Evolutionary conservation across 2,329 filamentous ascomycete genomes (phyloP), one percentile per base, ranked within the genome.

Genomic region (Metarhizium anisopliae): DNA sequence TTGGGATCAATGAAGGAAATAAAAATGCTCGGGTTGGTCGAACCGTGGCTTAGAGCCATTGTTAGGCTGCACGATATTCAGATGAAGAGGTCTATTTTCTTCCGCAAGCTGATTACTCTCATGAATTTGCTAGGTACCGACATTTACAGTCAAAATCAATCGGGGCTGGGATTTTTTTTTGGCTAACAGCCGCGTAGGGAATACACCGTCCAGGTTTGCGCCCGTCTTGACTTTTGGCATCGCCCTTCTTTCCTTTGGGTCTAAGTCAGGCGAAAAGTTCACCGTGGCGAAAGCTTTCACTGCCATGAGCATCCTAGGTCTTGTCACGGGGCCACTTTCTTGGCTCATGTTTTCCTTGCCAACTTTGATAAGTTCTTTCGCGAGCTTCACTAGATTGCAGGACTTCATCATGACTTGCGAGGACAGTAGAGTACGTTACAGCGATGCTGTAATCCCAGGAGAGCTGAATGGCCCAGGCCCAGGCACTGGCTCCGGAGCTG

Each of bases 21-120:
- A 18, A 70, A 69, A n/a, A 70, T 70, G 67, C 59, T 66, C 0
- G 67, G 67, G 0, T 51, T 67, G 0, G 58, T 60, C 0, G 56
- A 59, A 0, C 58, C 60, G 0, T 62, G 67, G 11, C 55, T 58
- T 4, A n/a, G 29, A 0, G 38, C 42, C 0, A 63, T 66, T 25
- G 57, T 61, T 13, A 49, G 30, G 11, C 55, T 65, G 4, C 55
- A 60, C 47, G 53, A 61, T 3, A 50, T 47, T 5, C 60, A 67
- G 35, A 55, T 67, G 6, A n/a, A 52, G 13, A 51, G 47, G 13
- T 64, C 64, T 2, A 56, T 59, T n/a, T 56, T 54, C 29, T 65
- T 58, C 38, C 63, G 65, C n/a, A 58, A 51, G 14, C 53, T 62
- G 8, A 56, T 64, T 8, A 55, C 57, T 18, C 59, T 52, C 32